Evolutionary conservation across 179 eudicot species (phyloP), one percentile per base, ranked within the genome.

Genomic region (Spinacia oleracea): DNA sequence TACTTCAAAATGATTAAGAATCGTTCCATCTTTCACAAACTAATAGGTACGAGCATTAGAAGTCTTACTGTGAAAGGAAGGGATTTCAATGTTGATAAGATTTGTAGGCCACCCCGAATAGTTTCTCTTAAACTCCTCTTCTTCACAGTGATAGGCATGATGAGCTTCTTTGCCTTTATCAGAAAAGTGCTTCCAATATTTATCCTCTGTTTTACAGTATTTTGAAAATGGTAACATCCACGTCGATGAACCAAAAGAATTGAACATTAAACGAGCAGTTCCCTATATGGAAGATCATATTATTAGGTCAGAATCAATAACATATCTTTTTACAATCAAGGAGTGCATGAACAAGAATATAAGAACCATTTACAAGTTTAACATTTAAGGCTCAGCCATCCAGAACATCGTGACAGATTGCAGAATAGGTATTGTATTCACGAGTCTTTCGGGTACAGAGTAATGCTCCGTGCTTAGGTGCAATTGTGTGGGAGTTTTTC

Each of bases 61-160:
- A 71, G 50, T 60, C 84, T 80, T 79, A 93, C 98, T 90, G 77
- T 79, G 86, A 53, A 70, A 74, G 59, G 95, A 86, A 70, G 98
- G 98, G 76, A 95, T 87, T 84, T 95, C 98, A 73, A 95, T 87
- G 83, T 93, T 93, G 80, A 95, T 84, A 59, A 93, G 66, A 78
- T 95, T 89, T 40, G 96, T 95, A 8, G 98, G 98, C 97, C 97
- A 95, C 77, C 98, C 98, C 65, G 98, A 95, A 84, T 88, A 91
- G 86, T 89, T 89, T 72, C 86, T 76, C 64, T 80, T 84, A 79
- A 83, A 87, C 84, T 93, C 98, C 32, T 79, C 86, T 23, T 85
- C 88, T 63, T 89, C 88, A 86, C 98, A 95, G 25, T 81, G 84
- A 84, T 90, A 93, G 75, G 82, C 83, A 55, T 85, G 84, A 84